These are phyloP conservation scores for Myxozyma geophila DNA, from an alignment of 805 yeast genomes.

Conservation along the genomic window DNA sequence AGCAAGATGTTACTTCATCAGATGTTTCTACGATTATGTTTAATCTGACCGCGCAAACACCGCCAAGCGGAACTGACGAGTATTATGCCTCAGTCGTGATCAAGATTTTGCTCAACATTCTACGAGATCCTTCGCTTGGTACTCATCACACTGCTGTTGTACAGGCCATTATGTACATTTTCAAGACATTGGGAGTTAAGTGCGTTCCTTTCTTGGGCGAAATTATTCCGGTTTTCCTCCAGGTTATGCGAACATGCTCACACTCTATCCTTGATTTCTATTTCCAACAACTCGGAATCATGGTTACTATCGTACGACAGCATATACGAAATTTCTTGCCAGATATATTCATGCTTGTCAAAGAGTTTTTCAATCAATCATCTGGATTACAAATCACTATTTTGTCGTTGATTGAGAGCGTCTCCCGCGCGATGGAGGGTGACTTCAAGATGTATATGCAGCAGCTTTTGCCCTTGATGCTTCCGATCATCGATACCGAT, in stretches of 20 bases:
- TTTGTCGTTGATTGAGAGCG: slow-evolving; percentile 76
- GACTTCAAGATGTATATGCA: slow-evolving; percentile 88
- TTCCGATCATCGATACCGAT: slow-evolving; percentile 72
- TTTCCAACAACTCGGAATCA: slow-evolving; percentile 82
- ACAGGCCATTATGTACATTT: slow-evolving; percentile 91
- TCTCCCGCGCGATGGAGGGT: slow-evolving; percentile 84
- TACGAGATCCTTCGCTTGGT: slow-evolving; percentile 82
- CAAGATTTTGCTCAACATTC: slow-evolving; percentile 76
- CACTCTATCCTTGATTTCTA: slow-evolving; percentile 81
- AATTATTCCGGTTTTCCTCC: slow-evolving; percentile 83
- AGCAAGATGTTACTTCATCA: slow-evolving; percentile 85
- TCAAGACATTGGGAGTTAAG: slow-evolving; percentile 83
- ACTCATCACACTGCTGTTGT: slow-evolving; percentile 88
- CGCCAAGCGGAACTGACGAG: slow-evolving; percentile 81
- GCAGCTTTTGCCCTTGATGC: slow-evolving; percentile 71
- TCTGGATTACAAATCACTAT: slow-evolving; percentile 76
- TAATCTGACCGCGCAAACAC: slow-evolving; percentile 86
- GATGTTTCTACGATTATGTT: slow-evolving; percentile 64
- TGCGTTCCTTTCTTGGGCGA: slow-evolving; percentile 89
- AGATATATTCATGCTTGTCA: slow-evolving; percentile 73
- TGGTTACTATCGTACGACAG: slow-evolving; percentile 81
- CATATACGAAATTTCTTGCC: slow-evolving; percentile 83
- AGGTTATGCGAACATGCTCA: slow-evolving; percentile 77
- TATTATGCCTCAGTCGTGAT: slow-evolving; percentile 96
- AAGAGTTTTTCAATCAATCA: slow-evolving; percentile 64